Evolutionary conservation across 345 rosid genomes (phyloP), one percentile per base, ranked within the genome.

Genomic region (Citrus trifoliata): DNA sequence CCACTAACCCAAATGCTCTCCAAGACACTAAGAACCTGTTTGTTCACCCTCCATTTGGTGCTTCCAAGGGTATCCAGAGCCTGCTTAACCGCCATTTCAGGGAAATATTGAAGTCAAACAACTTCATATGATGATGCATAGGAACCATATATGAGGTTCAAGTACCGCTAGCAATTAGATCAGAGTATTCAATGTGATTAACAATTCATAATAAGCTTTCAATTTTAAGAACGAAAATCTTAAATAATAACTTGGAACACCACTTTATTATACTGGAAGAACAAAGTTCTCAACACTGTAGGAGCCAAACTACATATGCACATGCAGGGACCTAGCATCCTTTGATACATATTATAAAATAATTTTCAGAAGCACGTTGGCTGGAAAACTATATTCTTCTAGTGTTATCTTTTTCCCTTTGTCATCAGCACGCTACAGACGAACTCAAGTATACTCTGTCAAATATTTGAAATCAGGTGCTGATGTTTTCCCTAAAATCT

Each of bases 1-100:
- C 99, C 98, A 73, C 85, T 82, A 74, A 88, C 95, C 99, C 99
- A 97, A 73, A 97, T 86, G 81, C 81, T 89, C 81, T 97, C 98
- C 80, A 93, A 84, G 63, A 92, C 96, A 77, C 81, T 80, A 86
- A 97, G 91, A 48, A 94, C 88, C 83, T 82, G 88, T 80, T 76
- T 88, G 83, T 97, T 97, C 51, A 97, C 86, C 85, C 97, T 91
- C 99, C 99, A 97, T 80, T 94, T 94, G 76, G 98, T 91, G 85
- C 83, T 90, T 83, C 99, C 99, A 76, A 97, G 95, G 3, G 94
- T 94, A 90, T 97, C 93, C 86, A 97, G 83, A 67, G 99, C 99
- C 99, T 94, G 81, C 66, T 81, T 75, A 82, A 16, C 21, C 19
- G 13, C 51, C 65, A 65, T 35, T 66, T 33, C 10, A 64, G 19